These are phyloP conservation scores for Pseudovirgaria hyperparasitica DNA, from an alignment of 2,329 filamentous ascomycete species.

Conservation along the genomic window DNA sequence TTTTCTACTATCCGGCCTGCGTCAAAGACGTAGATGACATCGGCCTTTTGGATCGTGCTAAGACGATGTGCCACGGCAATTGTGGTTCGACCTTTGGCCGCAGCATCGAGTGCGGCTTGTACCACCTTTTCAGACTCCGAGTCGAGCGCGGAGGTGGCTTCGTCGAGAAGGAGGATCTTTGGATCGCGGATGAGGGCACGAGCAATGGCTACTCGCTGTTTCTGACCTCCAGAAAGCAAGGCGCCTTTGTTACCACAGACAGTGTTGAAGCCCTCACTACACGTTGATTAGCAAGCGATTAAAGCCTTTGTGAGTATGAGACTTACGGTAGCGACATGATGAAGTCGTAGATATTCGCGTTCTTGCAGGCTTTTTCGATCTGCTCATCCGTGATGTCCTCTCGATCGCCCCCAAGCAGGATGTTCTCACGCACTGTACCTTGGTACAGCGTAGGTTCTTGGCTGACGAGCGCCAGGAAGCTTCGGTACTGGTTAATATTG, in stretches of 20 bases:
- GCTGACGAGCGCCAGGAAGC: slow-evolving; percentile 72
- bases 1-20: slow-evolving; percentile 71
- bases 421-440: slow-evolving; percentile 82
- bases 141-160: slow-evolving; percentile 10
- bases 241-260: slow-evolving; percentile 19
- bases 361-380: slow-evolving; percentile 63
- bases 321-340: slow-evolving; percentile 18
- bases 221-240: slow-evolving; percentile 59
- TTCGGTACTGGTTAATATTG: slow-evolving; percentile 60
- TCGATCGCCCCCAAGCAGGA: slow-evolving; percentile 50
- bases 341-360: slow-evolving; percentile 37
- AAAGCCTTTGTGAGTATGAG: too few relatives aligned
- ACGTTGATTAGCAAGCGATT: too few relatives aligned
- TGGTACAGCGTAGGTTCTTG: slow-evolving; percentile 94
- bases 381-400: slow-evolving; percentile 56
- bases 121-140: slow-evolving; percentile 51
- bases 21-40: slow-evolving; percentile 86
- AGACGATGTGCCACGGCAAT: slow-evolving; percentile 83
- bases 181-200: slow-evolving; percentile 84
- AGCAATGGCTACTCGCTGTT: slow-evolving; percentile 88
- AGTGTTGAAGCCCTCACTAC: slow-evolving; percentile 49
- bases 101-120: slow-evolving; percentile 64
- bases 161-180: slow-evolving; percentile 50
- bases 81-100: slow-evolving; percentile 72
- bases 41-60: slow-evolving; percentile 81